Base-by-base conservation (phyloP, 805 yeast species). In the Zygoascus flipseniorum region DNA sequence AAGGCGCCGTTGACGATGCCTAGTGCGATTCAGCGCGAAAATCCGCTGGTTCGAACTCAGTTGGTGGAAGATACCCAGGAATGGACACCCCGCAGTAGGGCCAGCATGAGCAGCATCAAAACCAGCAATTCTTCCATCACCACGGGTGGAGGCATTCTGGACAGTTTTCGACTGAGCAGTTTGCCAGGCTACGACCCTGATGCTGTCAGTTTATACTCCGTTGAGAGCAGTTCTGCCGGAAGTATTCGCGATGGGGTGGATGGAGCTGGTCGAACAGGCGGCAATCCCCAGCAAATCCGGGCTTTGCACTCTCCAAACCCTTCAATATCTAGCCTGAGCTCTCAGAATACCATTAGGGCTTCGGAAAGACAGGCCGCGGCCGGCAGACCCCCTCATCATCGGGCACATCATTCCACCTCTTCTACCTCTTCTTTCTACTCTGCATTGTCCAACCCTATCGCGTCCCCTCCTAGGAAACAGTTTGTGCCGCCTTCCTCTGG, bases 131-230 rank as follows among this genome's bases (percentile, higher is more conserved):
- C 39, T 2, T 46, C 60, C 11, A 26, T 39, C n/a, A 43, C 53
- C 39, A 13, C 35, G 35, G 58, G 54, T 10, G 58, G 62, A 31
- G 62, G 63, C 16, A 59, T 61, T 28, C 53, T 61, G 47, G 65
- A 60, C 43, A 54, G 62, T 16, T 60, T 61, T 47, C 49, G 63
- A 31, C 54, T 61, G 18, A 57, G 62, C 31, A 47, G 51, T 10
- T 47, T 61, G 31, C 60, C 62, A 2, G 51, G 43, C 14, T 32
- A 43, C 31, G 46, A 42, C 32, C 32, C 48, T 4, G 47, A 43
- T 31, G 43, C 42, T 23, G 43, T 11, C 13, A 43, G 43, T 20
- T 19, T 31, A 19, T 44, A 26, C n/a, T 37, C 44, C n/a, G 50
- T 28, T 10, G 50, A 26, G 16, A 35, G 35, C 32, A 44, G 47